Evolutionary conservation across 2,329 filamentous ascomycete species (phyloP), one percentile per base, ranked within the genome.

Genomic region (Aspergillus oerlinghausenensis): DNA sequence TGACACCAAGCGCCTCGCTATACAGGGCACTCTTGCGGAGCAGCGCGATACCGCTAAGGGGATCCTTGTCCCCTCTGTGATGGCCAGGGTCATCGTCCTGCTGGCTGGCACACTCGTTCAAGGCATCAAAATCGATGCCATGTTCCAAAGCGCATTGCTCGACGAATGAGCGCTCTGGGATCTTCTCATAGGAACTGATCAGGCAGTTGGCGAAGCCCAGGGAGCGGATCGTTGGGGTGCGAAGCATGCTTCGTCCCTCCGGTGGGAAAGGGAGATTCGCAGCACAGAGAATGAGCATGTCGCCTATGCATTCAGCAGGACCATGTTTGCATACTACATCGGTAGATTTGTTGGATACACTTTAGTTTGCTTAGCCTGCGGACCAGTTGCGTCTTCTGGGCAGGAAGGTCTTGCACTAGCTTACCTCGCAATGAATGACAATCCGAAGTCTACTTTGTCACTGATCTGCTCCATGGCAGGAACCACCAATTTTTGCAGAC

Each of bases 161-260:
- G 43, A 97, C 82, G 19, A 97, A 82, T n/a, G 82, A 80, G 51
- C 88, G 84, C 35, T 89, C 80, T 1, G 94, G 93, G 35, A 99
- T 96, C 7, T 86, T 75, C 23, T 79, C 55, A 74, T 92, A 99
- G 60, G 92, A 84, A 60, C 82, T 83, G 23, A 87, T 86, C 56
- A 99, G 77, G 77, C 94, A 99, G 83, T 95, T 94, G 56, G 91
- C 88, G 76, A 97, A 99, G 59, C 93, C 93, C 23, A 99, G 85
- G 67, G 88, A 92, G 62, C 87, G 89, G 75, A 96, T 94, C 32
- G 90, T 89, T 1, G 77, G 72, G 6, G 75, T 74, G 63, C 92
- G 86, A 29, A 90, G 89, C 69, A 61, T 51, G 11, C 61, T 49
- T 47, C 65, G 60, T 26, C 65, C 59, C 1, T 62, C 55, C 2